A percentile compares a stretch with the other conserved stretches of the same genome.
Conservation (phyloP, 306 rosid genomes). For the Pyrus betulifolia region DNA sequence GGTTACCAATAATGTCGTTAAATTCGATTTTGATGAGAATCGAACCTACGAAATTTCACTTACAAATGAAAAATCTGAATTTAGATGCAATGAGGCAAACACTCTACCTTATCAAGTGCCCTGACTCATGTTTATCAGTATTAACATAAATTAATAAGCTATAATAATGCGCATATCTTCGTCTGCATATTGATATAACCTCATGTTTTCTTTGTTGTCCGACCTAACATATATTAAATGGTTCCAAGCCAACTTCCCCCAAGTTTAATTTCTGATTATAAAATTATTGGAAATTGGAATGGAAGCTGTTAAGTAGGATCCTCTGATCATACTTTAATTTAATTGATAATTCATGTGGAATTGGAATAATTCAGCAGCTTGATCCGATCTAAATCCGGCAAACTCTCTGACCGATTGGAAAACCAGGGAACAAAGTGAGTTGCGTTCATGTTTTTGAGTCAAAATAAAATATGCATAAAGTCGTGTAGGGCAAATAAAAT, state of each 20-base stretch:
- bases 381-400: not conserved
- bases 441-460: not conserved
- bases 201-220: not conserved
- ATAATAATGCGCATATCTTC: too few species aligned
- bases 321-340: not conserved
- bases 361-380: not conserved
- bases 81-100: too few species aligned
- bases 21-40: rapidly evolving
- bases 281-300: not conserved
- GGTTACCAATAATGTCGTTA: too few species aligned
- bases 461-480: not conserved
- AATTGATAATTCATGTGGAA: not conserved
- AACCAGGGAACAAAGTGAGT: not conserved
- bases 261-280: too few species aligned
- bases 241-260: not conserved
- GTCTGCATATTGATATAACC: not conserved
- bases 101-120: too few species aligned
- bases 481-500: not conserved
- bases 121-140: too few species aligned
- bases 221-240: not conserved
- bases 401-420: not conserved
- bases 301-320: not conserved
- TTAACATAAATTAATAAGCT: too few species aligned
- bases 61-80: too few species aligned
- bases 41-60: rapidly evolving